A percentile compares a stretch with the other conserved stretches of the same genome.
Conservation (phyloP, 208 protist species). For the Trichomonas vaginalis region DNA sequence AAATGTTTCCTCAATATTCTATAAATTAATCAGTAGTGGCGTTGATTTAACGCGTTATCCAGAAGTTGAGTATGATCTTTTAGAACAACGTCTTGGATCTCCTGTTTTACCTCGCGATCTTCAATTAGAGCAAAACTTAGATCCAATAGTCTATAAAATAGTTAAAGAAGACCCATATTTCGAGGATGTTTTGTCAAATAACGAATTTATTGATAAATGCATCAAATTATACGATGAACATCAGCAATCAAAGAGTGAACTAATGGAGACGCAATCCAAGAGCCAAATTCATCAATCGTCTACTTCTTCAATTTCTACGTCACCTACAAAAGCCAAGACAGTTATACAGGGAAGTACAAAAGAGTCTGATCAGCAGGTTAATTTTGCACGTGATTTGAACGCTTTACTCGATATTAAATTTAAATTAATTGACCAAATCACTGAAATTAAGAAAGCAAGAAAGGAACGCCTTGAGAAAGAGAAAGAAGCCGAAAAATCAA, state of each 20-base stretch:
- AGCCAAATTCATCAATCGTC: neutral
- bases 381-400: neutral
- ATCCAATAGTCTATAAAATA: neutral
- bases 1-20: neutral
- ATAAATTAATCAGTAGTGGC: neutral
- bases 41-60: neutral
- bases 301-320: neutral
- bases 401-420: neutral
- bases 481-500: neutral
- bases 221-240: neutral
- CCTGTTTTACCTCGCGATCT: neutral
- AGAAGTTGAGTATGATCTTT: neutral
- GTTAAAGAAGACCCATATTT: neutral
- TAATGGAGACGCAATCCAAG: neutral
- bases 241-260: neutral
- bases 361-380: neutral
- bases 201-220: neutral
- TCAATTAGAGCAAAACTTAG: neutral
- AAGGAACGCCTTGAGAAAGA: neutral
- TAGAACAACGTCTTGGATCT: neutral
- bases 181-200: neutral
- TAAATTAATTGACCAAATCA: neutral
- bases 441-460: neutral
- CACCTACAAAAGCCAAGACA: neutral
- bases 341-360: neutral